phyloP scores from a whole-genome alignment of 192 early-diverging fungal genomes.

The Linderina pennispora region DNA sequence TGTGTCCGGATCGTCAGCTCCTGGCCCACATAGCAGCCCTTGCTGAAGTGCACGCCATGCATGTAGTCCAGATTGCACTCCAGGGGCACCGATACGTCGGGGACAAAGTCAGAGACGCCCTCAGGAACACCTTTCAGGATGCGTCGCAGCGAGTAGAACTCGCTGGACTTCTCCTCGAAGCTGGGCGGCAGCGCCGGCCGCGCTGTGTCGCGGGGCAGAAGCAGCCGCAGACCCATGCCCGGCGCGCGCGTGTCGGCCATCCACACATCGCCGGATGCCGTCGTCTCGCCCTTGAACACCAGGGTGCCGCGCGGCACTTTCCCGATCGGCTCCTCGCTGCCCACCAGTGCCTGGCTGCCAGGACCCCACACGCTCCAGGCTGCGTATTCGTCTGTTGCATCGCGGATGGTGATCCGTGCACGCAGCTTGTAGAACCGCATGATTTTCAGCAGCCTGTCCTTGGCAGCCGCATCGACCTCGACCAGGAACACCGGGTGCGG shows the following conservation, averaged over 20 bases:
- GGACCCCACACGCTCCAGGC: constrained; percentile 79
- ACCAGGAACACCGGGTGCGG: constrained; percentile 67
- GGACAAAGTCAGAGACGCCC: constrained; percentile 74
- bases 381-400: constrained; percentile 55
- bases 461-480: constrained; percentile 62
- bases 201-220: constrained; percentile 15
- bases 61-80: constrained; percentile 92
- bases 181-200: constrained; percentile 39
- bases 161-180: constrained; percentile 48
- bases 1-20: constrained; percentile 97
- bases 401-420: constrained; percentile 62
- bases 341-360: constrained; percentile 22
- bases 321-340: constrained; percentile 13
- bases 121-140: constrained; percentile 86
- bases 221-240: constrained; percentile 54
- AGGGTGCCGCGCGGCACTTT: constrained; percentile 34
- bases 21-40: constrained; percentile 98
- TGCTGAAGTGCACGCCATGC: constrained; percentile 91
- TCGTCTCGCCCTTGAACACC: constrained; percentile 21
- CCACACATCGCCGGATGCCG: constrained; percentile 22
- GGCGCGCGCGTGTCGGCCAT: constrained; percentile 50
- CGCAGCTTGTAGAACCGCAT: constrained; percentile 75
- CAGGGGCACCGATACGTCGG: constrained; percentile 68
- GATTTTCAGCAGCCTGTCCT: constrained; percentile 52
- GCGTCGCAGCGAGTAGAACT: constrained; percentile 68